Evolutionary conservation across 495 filamentous ascomycete genomes (phyloP).

Genomic region (Parathielavia hyrcaniae): DNA sequence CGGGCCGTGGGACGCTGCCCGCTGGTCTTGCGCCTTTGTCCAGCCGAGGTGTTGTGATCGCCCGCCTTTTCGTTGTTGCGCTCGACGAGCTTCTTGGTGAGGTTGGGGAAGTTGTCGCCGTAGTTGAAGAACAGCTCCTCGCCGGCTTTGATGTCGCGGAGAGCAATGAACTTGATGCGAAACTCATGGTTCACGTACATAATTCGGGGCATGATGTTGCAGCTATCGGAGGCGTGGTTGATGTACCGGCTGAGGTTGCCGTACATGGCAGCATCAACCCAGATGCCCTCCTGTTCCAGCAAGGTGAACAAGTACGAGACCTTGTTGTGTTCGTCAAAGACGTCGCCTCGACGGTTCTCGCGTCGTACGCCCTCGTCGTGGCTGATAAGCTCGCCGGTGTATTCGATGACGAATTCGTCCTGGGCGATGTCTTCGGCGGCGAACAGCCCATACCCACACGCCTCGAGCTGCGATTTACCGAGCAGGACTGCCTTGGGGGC

Average conservation of each 20-base stretch:
- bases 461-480: slow-evolving; percentile 52
- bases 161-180: slow-evolving; percentile 61
- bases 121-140: slow-evolving; percentile 71
- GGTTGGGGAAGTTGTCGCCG: slow-evolving; percentile 47
- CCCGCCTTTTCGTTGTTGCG: slow-evolving; percentile 36
- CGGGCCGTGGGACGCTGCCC: slow-evolving; percentile 20
- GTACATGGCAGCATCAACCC: slow-evolving; percentile 48
- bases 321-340: slow-evolving; percentile 55
- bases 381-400: slow-evolving; percentile 64
- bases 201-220: slow-evolving; percentile 52
- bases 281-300: slow-evolving; percentile 48
- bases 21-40: slow-evolving; percentile 23
- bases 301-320: slow-evolving; percentile 62
- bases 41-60: not conserved
- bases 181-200: slow-evolving; percentile 58
- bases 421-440: slow-evolving; percentile 54
- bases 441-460: slow-evolving; percentile 61
- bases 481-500: slow-evolving; percentile 54
- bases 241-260: slow-evolving; percentile 59
- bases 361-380: slow-evolving; percentile 54
- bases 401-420: slow-evolving; percentile 62
- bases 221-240: slow-evolving; percentile 53
- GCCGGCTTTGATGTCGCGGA: slow-evolving; percentile 52
- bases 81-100: slow-evolving; percentile 46
- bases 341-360: slow-evolving; percentile 51